Base-by-base conservation (phyloP, 1,284 basidiomycete species). In the Malassezia arunalokei region DNA sequence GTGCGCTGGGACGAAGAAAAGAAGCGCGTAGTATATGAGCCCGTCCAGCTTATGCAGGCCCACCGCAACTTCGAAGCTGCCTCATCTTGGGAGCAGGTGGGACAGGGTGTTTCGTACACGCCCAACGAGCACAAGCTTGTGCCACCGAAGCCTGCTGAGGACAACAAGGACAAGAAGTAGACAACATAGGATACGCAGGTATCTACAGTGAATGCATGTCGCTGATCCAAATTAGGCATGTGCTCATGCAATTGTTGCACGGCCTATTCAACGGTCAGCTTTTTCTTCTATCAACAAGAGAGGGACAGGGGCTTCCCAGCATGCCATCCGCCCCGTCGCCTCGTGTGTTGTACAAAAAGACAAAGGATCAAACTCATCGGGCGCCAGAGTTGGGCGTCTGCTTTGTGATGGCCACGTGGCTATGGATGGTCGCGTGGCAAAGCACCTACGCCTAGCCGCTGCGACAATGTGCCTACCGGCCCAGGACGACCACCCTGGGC, bases 11-110 rank as follows among this genome's bases (percentile, higher is more conserved):
- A 96, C 72, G 94, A 98, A 77, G 92, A 95, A 77, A 84, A 87
- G 74, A 98, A 98, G 78, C 87, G 92, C 43, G 90, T 99, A 52
- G 90, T 98, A 24, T 92, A 92, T 68, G 94, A 99, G 75, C 94
- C 94, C 28, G 78, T 98, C 51, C 94, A 99, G 74, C 81, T 99
- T 62, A 91, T 91, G 8, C 94, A 98, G 76, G 92, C 92, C 40
- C 98, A 94, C 83, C 82, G 92, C 52, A 95, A 96, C 79, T 96
- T 96, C 74, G 88, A 90, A 69, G 83, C 64, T 8, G 61, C 62
- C 31, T 91, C 87, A 30, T 91, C 94, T 31, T 99, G 94, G 94
- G 94, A 98, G 75, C 91, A 92, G 76, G 82, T 89, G 43, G 94
- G 94, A 45, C 79, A 85, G 28, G 92, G 92, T 42, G 82, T 82